Evolutionary conservation across 2,329 filamentous ascomycete species (phyloP), one percentile per base, ranked within the genome.

Genomic region (Sporothrix humicola): DNA sequence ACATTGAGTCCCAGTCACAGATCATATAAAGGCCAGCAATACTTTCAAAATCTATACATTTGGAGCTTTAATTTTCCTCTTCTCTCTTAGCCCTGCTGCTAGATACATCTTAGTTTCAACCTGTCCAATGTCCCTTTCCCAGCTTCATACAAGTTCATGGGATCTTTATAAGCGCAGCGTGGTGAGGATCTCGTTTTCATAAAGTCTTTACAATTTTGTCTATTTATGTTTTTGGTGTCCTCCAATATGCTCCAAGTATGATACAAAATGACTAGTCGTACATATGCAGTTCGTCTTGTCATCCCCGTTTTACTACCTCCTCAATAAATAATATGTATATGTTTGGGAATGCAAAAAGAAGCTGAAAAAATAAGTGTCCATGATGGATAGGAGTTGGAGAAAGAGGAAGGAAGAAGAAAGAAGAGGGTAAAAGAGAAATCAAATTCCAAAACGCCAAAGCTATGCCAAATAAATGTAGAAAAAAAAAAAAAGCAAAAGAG

Each of bases 361-460:
- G 59, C 23, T 31, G 23, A 26, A 31, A 26, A 23, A 31, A 7
- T 26, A 37, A 37, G 5, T 2, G 31, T 37, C 31, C 31, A 37
- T 37, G 31, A 37, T 37, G 31, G 31, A 37, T 37, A 44, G 68
- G 56, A n/a, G 52, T 20, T 63, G 26, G 15, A 63, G 42, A 20
- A 50, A 46, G 42, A 20, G 26, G 44, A 68, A 50, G 46, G 17
- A 56, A 12, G 15, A 17, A 42, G 46, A 26, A 52, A 44, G 23
- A 63, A 59, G 61, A 66, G 44, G 1, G 17, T 9, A 65, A 54
- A 58, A 26, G 58, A n/a, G 31, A 44, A 72, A 37, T 37, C 59
- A 72, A 71, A 66, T 54, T 20, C 26, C 50, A 66, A 80, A 86
- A 86, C 84, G 84, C 85, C 85, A 78, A 52, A 83, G 84, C 85